Evolutionary conservation across 108 stramenopile genomes (phyloP).

Genomic region (Cyclotella sp.): DNA sequence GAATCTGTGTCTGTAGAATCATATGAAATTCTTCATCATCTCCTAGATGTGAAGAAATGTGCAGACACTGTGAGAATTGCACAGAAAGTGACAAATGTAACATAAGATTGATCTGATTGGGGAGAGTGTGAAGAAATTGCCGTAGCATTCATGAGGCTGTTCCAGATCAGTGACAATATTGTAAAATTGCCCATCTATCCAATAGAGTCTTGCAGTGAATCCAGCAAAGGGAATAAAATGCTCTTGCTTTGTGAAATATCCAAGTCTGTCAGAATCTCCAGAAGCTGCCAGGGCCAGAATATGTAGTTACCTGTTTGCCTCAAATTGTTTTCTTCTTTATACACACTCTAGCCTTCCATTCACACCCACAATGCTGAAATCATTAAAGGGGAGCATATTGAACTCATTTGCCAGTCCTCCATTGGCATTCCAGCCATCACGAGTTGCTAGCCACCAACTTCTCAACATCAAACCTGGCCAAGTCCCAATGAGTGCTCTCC

Average conservation of each 20-base stretch:
- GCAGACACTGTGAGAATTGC: too few relatives aligned
- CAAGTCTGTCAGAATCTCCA: slow-evolving; percentile 10
- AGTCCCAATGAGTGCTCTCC: not conserved
- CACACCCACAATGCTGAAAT: not conserved
- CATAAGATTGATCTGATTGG: too few relatives aligned
- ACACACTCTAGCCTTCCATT: not conserved
- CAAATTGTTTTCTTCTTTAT: not conserved
- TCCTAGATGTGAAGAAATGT: too few relatives aligned
- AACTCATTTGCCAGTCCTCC: slow-evolving; percentile 8
- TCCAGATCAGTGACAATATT: not conserved
- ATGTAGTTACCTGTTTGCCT: not conserved
- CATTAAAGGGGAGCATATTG: not conserved
- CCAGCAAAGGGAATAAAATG: slow-evolving; percentile 13
- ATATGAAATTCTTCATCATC: too few relatives aligned
- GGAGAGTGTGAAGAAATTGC: too few relatives aligned
- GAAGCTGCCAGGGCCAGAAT: slow-evolving; percentile 14
- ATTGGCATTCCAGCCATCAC: slow-evolving; percentile 23
- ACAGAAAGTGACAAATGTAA: not conserved
- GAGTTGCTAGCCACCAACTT: not conserved
- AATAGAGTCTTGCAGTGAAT: not conserved
- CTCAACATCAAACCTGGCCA: not conserved
- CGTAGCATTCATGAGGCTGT: not conserved
- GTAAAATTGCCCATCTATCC: not conserved
- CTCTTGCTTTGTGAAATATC: slow-evolving; percentile 23
- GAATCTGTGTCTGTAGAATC: too few relatives aligned